Conservation (phyloP, 1,139 yeast species). For the Debaryomyces singareniensis region DNA sequence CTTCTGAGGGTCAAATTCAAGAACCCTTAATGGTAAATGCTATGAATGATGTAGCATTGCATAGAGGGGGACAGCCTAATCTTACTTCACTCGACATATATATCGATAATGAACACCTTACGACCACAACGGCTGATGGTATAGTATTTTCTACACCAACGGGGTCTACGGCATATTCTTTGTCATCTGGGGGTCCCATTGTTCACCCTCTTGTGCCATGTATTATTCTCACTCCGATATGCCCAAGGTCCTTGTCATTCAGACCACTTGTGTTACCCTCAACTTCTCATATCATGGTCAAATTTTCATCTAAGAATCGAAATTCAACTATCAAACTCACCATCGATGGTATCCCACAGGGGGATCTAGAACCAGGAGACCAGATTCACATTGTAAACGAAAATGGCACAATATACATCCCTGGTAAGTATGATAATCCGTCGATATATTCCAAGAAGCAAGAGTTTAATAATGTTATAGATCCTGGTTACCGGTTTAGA, state of each 20-base stretch:
- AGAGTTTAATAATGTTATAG: constrained; percentile 11
- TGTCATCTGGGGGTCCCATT: constrained; percentile 87
- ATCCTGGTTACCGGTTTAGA: constrained; percentile 5
- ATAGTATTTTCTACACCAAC: constrained; percentile 83
- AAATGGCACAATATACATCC: constrained; percentile 46
- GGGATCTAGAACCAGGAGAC: constrained; percentile 66
- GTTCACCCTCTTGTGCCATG: constrained; percentile 87
- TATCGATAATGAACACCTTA: constrained; percentile 74
- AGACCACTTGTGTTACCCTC: constrained; percentile 80
- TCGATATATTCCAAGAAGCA: constrained; percentile 2
- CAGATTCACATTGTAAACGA: constrained; percentile 66
- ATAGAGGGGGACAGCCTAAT: constrained; percentile 85
- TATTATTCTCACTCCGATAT: constrained; percentile 78
- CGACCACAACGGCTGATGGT: constrained; percentile 92
- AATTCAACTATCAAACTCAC: constrained; percentile 48
- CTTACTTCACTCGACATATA: constrained; percentile 74
- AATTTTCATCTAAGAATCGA: constrained; percentile 49
- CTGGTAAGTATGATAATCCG: constrained; percentile 22
- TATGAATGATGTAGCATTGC: constrained; percentile 85
- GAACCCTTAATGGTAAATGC: constrained; percentile 46
- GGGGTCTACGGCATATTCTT: constrained; percentile 90
- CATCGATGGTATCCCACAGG: constrained; percentile 77
- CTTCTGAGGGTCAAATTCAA: neutral
- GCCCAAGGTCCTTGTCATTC: constrained; percentile 83
- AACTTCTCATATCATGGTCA: constrained; percentile 60